Evolutionary conservation across 1,284 basidiomycete genomes (phyloP).

Genomic region (Tausonia pullulans): DNA sequence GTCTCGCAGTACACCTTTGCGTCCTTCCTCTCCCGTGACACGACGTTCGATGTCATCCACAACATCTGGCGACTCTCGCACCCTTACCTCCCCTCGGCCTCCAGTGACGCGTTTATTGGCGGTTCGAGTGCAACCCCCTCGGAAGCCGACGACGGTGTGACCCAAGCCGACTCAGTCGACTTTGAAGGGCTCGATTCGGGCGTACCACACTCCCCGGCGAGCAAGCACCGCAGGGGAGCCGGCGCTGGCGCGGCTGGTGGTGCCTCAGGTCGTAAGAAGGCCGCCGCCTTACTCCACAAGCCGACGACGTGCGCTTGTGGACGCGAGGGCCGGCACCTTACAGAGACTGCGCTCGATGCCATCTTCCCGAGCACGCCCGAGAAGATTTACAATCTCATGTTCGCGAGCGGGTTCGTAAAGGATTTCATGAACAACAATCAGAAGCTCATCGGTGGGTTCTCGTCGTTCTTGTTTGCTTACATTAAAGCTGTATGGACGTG

Average conservation of each 20-base stretch:
- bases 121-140: conserved; percentile 22
- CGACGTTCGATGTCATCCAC: conserved; percentile 87
- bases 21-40: conserved; percentile 91
- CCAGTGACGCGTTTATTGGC: conserved; percentile 23
- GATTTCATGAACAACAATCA: conserved; percentile 82
- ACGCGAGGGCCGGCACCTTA: conserved; percentile 57
- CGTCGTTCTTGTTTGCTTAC: background rate
- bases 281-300: background rate
- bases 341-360: conserved; percentile 62
- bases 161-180: background rate
- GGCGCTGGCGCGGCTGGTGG: background rate
- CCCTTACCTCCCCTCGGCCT: conserved; percentile 49
- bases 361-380: conserved; percentile 82
- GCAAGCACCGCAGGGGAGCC: background rate
- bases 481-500: background rate
- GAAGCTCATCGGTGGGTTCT: conserved; percentile 67
- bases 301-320: conserved; percentile 65
- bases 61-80: conserved; percentile 91
- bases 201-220: background rate
- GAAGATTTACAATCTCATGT: conserved; percentile 91
- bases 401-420: conserved; percentile 90
- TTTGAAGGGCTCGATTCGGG: no score
- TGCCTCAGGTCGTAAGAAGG: conserved; percentile 23
- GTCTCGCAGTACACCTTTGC: conserved; percentile 74
- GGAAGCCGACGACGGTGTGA: conserved; percentile 15